phyloP scores from a whole-genome alignment of 768 basidiomycete species.

The Pleurotus giganteus region DNA sequence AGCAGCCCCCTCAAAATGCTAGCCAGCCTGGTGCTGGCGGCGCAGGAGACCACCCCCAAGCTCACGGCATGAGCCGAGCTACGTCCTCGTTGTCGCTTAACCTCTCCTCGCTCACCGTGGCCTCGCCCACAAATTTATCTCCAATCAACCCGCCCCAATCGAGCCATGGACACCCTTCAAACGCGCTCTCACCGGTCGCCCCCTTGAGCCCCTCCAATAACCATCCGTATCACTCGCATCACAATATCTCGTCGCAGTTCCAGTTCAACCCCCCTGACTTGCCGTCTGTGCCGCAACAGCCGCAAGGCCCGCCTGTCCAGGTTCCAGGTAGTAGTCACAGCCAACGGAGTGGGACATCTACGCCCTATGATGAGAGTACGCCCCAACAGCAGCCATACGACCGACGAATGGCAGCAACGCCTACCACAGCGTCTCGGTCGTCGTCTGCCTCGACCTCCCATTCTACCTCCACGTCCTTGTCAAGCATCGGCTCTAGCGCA shows the following conservation, averaged over 20 bases:
- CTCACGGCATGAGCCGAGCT: constrained; percentile 19
- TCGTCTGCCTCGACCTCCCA: constrained; percentile 20
- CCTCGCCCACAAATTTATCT: constrained; percentile 64
- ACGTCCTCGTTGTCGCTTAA: constrained; percentile 61
- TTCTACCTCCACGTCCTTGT: constrained; percentile 51
- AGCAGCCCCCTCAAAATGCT: constrained; percentile 25
- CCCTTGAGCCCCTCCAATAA: constrained; percentile 56
- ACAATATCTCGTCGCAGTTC: constrained; percentile 45
- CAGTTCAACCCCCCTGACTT: constrained; percentile 44
- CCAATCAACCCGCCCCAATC: constrained; percentile 51
- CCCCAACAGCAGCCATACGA: constrained; percentile 18
- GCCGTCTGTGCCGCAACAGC: constrained; percentile 23
- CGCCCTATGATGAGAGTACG: constrained; percentile 26
- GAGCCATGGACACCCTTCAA: constrained; percentile 23
- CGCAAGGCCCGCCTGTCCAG: constrained; percentile 12
- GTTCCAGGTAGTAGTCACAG: constrained; percentile 7
- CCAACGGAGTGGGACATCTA: constrained; percentile 18
- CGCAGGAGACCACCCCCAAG: constrained; percentile 27
- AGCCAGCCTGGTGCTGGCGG: constrained; percentile 27
- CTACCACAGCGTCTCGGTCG: constrained; percentile 22
- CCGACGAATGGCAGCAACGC: constrained; percentile 25
- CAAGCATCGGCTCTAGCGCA: constrained; percentile 52
- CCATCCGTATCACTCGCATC: constrained; percentile 38
- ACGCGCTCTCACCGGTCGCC: constrained; percentile 50
- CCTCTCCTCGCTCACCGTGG: constrained; percentile 61